Conservation (phyloP, 805 yeast species). For the Metahyphopichia silvanorum region DNA sequence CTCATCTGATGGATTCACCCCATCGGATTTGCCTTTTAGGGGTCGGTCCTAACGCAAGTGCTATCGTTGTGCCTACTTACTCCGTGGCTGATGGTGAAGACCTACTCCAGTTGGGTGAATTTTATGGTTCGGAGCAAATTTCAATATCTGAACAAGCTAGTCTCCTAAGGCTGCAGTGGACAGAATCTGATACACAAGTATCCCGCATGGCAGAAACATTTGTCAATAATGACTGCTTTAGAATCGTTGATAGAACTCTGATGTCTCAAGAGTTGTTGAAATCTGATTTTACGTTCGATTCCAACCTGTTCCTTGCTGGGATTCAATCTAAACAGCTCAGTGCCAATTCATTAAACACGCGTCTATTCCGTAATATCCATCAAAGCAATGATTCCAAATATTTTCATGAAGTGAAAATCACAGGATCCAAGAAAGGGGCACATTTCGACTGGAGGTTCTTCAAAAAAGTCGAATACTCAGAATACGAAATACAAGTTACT, state of each 20-base stretch:
- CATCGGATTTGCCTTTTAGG: conserved; percentile 28
- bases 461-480: conserved; percentile 13
- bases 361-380: not conserved
- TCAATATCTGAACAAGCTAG: conserved; percentile 1
- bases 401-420: conserved; percentile 39
- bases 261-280: conserved; percentile 6
- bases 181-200: not conserved
- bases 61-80: conserved; percentile 23
- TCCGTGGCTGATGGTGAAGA: not conserved
- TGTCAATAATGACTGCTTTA: too few relatives aligned
- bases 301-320: conserved; percentile 4
- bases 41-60: conserved; percentile 11
- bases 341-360: not conserved
- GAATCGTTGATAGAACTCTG: conserved; percentile 1
- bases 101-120: not conserved
- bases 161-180: not conserved
- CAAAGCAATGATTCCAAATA: conserved; percentile 20
- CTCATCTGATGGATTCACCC: conserved; percentile 25
- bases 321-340: conserved; percentile 2
- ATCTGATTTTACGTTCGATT: conserved; percentile 20
- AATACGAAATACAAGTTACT: conserved; percentile 34
- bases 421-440: conserved; percentile 18
- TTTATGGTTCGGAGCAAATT: not conserved
- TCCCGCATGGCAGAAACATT: not conserved
- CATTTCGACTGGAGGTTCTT: conserved; percentile 39